Conservation (phyloP, 371 early-diverging fungal genomes). For the Sporodiniella umbellata region DNA sequence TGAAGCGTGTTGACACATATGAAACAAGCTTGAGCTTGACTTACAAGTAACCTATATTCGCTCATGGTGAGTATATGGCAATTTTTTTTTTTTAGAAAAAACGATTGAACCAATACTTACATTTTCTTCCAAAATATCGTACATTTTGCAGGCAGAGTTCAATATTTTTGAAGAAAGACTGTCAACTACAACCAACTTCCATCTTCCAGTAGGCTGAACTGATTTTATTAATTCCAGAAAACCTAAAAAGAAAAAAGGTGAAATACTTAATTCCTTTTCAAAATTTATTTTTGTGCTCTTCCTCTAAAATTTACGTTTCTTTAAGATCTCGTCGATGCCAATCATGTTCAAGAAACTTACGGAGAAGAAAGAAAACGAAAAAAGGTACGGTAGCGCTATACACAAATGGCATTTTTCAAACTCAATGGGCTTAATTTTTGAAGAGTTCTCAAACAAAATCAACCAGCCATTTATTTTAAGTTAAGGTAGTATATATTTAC, state of each 20-base stretch:
- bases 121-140: conserved; percentile 91
- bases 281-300: background rate
- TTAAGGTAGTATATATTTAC: no score
- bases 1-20: no score
- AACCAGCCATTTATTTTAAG: no score
- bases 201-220: conserved; percentile 64
- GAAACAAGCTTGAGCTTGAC: no score
- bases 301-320: conserved; percentile 23
- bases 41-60: conserved; percentile 32
- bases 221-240: conserved; percentile 70
- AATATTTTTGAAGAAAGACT: conserved; percentile 79
- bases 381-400: background rate
- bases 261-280: background rate
- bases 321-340: conserved; percentile 41
- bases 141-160: conserved; percentile 86
- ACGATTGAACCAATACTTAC: conserved; percentile 51
- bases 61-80: conserved; percentile 1
- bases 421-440: no score
- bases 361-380: conserved; percentile 1
- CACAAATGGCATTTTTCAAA: background rate
- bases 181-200: conserved; percentile 94
- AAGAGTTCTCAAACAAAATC: no score
- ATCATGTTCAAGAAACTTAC: conserved; percentile 28
- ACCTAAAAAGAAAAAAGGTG: conserved; percentile 41
- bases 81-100: background rate